These are phyloP conservation scores for Russula brevipes DNA, from an alignment of 768 basidiomycete species.

Conservation along the genomic window DNA sequence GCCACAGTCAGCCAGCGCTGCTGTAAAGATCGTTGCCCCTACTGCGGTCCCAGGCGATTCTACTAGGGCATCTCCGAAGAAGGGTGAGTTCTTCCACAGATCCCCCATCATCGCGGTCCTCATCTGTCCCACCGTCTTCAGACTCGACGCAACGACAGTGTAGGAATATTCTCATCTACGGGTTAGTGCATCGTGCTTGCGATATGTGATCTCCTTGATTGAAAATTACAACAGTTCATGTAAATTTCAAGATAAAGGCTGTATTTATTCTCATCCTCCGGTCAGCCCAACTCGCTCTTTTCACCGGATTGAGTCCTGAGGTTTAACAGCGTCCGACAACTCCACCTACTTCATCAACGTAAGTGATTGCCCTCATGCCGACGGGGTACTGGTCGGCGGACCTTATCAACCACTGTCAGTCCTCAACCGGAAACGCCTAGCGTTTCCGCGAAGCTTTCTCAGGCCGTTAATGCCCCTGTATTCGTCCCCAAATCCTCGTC, in stretches of 20 bases:
- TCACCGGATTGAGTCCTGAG: not conserved
- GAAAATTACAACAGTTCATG: conserved; percentile 52
- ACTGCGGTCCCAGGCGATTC: conserved; percentile 37
- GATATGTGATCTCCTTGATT: conserved; percentile 9
- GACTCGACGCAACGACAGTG: conserved; percentile 76
- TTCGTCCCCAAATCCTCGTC: conserved; percentile 66
- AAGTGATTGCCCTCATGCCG: conserved; percentile 10
- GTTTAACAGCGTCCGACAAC: conserved; percentile 21
- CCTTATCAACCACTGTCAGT: conserved; percentile 6
- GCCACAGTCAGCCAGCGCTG: conserved; percentile 52
- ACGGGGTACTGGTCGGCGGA: too few species aligned
- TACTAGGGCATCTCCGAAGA: conserved; percentile 48
- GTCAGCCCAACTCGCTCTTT: conserved; percentile 35
- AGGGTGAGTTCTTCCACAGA: conserved; percentile 29
- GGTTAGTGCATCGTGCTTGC: conserved; percentile 43
- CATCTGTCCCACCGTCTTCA: conserved; percentile 30
- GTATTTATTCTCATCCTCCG: conserved; percentile 75
- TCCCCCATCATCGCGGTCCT: conserved; percentile 14
- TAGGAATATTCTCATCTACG: conserved; percentile 87
- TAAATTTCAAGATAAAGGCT: conserved; percentile 83
- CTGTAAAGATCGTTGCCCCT: conserved; percentile 70
- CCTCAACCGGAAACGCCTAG: conserved; percentile 25
- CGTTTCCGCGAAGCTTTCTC: conserved; percentile 40
- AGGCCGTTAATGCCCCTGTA: conserved; percentile 77
- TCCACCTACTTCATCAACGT: conserved; percentile 20